These are phyloP conservation scores for Theobroma cacao DNA, from an alignment of 345 rosid species.

Conservation along the genomic window DNA sequence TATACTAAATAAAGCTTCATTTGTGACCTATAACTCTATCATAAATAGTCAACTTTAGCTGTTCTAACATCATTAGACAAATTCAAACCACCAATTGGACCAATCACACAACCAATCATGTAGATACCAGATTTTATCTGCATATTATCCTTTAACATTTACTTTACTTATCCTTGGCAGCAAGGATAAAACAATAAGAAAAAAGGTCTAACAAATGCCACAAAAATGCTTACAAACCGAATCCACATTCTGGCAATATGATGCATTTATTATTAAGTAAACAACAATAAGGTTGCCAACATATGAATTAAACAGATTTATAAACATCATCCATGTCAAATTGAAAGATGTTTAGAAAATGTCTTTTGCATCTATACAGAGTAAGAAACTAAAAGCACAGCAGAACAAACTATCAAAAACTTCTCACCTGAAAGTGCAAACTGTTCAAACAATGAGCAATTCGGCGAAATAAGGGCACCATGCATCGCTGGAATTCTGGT, in stretches of 20 bases:
- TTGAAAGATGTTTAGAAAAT: neutral
- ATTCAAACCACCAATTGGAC: neutral
- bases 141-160: neutral
- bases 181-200: neutral
- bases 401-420: slow-evolving; percentile 1
- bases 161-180: neutral
- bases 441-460: slow-evolving; percentile 75
- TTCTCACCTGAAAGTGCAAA: slow-evolving; percentile 80
- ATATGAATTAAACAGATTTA: neutral
- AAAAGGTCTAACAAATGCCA: neutral
- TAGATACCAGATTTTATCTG: neutral
- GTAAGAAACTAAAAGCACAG: neutral
- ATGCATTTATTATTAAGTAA: neutral
- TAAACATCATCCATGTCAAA: neutral
- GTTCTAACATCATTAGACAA: neutral
- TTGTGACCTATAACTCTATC: neutral
- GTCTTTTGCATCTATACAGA: neutral
- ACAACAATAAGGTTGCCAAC: neutral
- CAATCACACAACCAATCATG: neutral
- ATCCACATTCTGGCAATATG: neutral
- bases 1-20: neutral
- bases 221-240: neutral
- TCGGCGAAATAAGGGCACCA: slow-evolving; percentile 76
- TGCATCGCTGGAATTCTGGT: slow-evolving; percentile 78
- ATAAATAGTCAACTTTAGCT: neutral